phyloP scores from a whole-genome alignment of 1,284 basidiomycete genomes.

The Phlebopus sp. region DNA sequence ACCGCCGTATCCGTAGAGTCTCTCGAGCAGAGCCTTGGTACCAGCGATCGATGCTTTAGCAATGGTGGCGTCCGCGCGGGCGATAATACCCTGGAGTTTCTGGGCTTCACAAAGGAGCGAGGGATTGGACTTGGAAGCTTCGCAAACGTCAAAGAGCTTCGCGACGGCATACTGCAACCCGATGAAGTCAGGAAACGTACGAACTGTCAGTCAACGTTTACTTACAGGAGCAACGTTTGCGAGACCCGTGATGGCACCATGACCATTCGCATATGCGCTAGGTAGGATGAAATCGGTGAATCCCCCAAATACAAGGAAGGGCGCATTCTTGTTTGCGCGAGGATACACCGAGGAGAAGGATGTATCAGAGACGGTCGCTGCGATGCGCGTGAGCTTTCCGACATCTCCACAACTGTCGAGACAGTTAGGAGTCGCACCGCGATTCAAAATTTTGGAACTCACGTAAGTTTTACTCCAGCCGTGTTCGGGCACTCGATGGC shows the following conservation, averaged over 20 bases:
- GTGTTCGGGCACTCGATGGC: slow-evolving; percentile 70
- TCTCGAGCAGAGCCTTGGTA: slow-evolving; percentile 77
- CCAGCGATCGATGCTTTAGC: slow-evolving; percentile 78
- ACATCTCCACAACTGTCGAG: slow-evolving; percentile 76
- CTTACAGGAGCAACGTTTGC: slow-evolving; percentile 76
- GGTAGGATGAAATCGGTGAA: slow-evolving; percentile 78
- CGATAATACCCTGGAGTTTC: slow-evolving; percentile 74
- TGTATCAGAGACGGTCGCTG: slow-evolving; percentile 59
- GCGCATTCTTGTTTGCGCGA: slow-evolving; percentile 58
- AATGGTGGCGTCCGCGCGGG: slow-evolving; percentile 78
- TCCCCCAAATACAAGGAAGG: slow-evolving; percentile 78
- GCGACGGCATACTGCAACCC: slow-evolving; percentile 51
- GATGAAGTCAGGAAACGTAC: neutral
- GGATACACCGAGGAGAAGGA: slow-evolving; percentile 59
- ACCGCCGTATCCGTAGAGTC: slow-evolving; percentile 76
- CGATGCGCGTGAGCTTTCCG: slow-evolving; percentile 85
- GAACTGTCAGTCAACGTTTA: slow-evolving; percentile 7
- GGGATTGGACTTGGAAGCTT: slow-evolving; percentile 49
- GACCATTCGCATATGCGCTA: slow-evolving; percentile 63
- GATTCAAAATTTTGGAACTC: slow-evolving; percentile 29
- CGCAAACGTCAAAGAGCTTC: slow-evolving; percentile 63
- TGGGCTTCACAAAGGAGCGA: slow-evolving; percentile 70
- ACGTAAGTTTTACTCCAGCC: slow-evolving; percentile 87
- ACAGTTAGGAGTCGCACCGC: slow-evolving; percentile 6
- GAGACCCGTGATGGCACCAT: slow-evolving; percentile 82